Percentiles rank a stretch among this genome's conserved stretches.
Evolutionary conservation across 2,329 filamentous ascomycete genomes (phyloP).

Genomic region (Talaromyces sp.): DNA sequence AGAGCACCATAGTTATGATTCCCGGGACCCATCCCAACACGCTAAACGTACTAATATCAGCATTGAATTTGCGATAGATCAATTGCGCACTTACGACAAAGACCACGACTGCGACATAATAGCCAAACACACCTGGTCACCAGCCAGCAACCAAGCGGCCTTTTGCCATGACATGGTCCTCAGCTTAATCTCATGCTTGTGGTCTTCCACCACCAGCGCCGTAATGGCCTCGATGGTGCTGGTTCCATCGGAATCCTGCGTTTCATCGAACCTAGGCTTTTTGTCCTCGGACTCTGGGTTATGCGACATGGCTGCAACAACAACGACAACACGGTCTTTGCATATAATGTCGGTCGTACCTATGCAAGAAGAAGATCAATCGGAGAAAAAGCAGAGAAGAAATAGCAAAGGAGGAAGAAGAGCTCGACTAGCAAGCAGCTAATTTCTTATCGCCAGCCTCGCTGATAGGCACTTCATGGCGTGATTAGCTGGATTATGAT

Average conservation of each 20-base stretch:
- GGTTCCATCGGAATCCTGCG: constrained; percentile 12
- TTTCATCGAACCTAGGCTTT: constrained; percentile 1
- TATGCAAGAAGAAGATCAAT: background rate
- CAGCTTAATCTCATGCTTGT: constrained; percentile 52
- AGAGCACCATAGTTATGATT: constrained; percentile 49
- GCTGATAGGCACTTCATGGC: constrained; percentile 7
- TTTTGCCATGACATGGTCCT: constrained; percentile 57
- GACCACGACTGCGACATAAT: constrained; percentile 56
- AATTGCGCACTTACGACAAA: constrained; percentile 39
- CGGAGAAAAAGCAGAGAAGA: background rate
- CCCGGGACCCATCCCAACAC: constrained; percentile 51
- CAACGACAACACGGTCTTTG: background rate
- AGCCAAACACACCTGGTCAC: constrained; percentile 53
- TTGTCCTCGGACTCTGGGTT: background rate
- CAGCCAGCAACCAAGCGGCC: constrained; percentile 49
- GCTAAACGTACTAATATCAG: constrained; percentile 23
- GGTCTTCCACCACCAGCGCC: constrained; percentile 38
- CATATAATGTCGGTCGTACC: background rate
- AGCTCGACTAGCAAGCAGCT: background rate
- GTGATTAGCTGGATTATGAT: constrained; percentile 9
- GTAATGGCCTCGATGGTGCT: constrained; percentile 25
- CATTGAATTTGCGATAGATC: background rate
- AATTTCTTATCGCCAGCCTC: background rate
- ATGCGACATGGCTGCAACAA: constrained; percentile 10
- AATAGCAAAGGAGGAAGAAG: background rate